Evolutionary conservation across 1,284 basidiomycete species (phyloP).

Genomic region (Ustilago curta): DNA sequence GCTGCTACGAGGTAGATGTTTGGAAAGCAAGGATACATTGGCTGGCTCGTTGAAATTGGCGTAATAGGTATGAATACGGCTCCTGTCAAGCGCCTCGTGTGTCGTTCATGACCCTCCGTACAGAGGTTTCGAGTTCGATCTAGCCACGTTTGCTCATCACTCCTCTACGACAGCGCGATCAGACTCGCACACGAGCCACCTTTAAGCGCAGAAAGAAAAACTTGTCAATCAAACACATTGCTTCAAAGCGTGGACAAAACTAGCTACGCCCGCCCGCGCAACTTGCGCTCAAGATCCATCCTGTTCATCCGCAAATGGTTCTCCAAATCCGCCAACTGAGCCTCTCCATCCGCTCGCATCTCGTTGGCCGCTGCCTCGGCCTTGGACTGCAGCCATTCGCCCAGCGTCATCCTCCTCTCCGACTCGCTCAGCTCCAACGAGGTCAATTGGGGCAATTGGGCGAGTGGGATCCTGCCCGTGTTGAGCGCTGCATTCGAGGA

Average conservation of each 20-base stretch:
- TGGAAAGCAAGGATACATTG: too few relatives aligned
- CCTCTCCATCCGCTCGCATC: conserved; percentile 36
- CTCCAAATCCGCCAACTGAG: conserved; percentile 33
- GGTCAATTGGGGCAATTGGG: conserved; percentile 25
- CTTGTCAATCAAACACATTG: too few relatives aligned
- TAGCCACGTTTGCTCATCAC: too few relatives aligned
- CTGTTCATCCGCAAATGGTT: conserved; percentile 19
- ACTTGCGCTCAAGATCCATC: conserved; percentile 21
- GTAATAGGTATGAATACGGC: background rate
- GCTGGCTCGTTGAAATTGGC: too few relatives aligned
- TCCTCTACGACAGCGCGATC: background rate
- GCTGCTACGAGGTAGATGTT: conserved; percentile 30
- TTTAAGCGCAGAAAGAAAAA: too few relatives aligned
- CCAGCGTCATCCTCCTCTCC: conserved; percentile 43
- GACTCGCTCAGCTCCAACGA: conserved; percentile 20
- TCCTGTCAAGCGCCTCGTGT: background rate
- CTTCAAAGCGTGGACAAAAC: too few relatives aligned
- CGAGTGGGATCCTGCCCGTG: conserved; percentile 14
- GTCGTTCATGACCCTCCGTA: too few relatives aligned
- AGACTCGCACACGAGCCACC: background rate
- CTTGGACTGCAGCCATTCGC: conserved; percentile 47
- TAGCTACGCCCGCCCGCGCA: conserved; percentile 17
- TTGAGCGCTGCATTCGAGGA: background rate
- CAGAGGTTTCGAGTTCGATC: too few relatives aligned
- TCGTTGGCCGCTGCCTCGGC: conserved; percentile 38